phyloP scores from a whole-genome alignment of 139 green algal genomes.

The Auxenochlorella protothecoides region DNA sequence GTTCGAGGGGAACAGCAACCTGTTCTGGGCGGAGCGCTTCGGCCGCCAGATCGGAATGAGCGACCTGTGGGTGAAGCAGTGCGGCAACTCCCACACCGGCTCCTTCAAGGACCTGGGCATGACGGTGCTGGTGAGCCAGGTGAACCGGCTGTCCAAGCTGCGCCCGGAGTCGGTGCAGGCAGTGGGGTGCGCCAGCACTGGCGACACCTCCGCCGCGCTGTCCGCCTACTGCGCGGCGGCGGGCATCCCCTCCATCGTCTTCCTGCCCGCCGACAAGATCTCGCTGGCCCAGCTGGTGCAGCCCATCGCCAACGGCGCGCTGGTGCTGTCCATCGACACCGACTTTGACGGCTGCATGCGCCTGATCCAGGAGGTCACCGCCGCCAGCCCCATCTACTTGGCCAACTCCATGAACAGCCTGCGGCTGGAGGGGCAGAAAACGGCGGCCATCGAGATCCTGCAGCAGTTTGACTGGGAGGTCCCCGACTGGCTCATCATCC shows the following conservation, averaged over 20 bases:
- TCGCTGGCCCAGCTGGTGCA: conserved; percentile 95
- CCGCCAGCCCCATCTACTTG: conserved; percentile 95
- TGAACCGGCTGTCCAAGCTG: conserved; percentile 80
- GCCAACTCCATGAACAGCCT: conserved; percentile 98
- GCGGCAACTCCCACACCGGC: conserved; percentile 93
- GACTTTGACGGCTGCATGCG: conserved; percentile 99
- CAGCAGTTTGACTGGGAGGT: conserved; percentile 99
- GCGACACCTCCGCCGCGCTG: conserved; percentile 94
- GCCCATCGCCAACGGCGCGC: conserved; percentile 96
- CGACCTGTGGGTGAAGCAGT: conserved; percentile 99
- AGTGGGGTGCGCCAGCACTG: conserved; percentile 96
- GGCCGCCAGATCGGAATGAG: conserved; percentile 89
- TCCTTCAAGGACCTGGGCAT: conserved; percentile 99
- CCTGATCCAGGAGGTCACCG: conserved; percentile 89
- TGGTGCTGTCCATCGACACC: conserved; percentile 97
- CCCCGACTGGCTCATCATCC: conserved; percentile 97
- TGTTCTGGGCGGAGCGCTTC: conserved; percentile 99
- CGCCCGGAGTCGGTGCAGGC: conserved; percentile 76
- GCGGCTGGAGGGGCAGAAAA: conserved; percentile 98
- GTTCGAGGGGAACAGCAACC: conserved; percentile 99
- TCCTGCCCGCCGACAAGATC: conserved; percentile 98
- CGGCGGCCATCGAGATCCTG: conserved; percentile 97
- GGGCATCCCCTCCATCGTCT: conserved; percentile 97
- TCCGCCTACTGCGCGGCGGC: conserved; percentile 93
- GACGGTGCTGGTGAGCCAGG: conserved; percentile 93